These are phyloP conservation scores for Eucalyptus regnans DNA, from an alignment of 345 rosid genomes.

Conservation along the genomic window DNA sequence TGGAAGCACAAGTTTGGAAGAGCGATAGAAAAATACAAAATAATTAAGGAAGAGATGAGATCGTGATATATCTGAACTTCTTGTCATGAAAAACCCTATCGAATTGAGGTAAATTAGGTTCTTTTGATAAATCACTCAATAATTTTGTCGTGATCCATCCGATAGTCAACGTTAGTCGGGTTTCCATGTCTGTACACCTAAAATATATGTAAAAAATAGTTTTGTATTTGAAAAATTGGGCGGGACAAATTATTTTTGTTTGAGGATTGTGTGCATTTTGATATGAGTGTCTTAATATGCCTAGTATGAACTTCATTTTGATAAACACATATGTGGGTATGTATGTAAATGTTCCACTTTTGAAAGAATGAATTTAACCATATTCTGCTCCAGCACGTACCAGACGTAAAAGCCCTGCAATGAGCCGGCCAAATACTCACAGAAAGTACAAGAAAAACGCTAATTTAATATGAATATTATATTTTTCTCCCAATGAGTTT, in stretches of 20 bases:
- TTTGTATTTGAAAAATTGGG: neutral
- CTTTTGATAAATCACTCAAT: neutral
- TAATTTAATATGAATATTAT: neutral
- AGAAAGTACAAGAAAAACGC: neutral
- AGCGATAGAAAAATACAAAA: rapidly evolving
- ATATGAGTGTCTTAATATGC: neutral
- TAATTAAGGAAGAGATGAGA: neutral
- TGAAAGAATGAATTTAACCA: neutral
- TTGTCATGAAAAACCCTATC: neutral
- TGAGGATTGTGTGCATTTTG: neutral
- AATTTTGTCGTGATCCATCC: neutral
- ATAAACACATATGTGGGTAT: neutral
- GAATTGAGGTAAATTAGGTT: neutral
- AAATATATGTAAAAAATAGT: no score
- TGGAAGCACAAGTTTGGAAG: neutral
- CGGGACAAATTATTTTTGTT: neutral
- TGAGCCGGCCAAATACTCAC: neutral
- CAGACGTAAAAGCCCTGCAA: neutral
- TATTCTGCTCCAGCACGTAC: neutral
- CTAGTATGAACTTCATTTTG: neutral
- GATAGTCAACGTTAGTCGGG: neutral
- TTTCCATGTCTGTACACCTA: neutral
- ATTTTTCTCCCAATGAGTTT: neutral
- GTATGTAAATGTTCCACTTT: neutral
- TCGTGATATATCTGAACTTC: neutral